phyloP scores from a whole-genome alignment of 805 yeast species.

The Candida gorgasii region DNA sequence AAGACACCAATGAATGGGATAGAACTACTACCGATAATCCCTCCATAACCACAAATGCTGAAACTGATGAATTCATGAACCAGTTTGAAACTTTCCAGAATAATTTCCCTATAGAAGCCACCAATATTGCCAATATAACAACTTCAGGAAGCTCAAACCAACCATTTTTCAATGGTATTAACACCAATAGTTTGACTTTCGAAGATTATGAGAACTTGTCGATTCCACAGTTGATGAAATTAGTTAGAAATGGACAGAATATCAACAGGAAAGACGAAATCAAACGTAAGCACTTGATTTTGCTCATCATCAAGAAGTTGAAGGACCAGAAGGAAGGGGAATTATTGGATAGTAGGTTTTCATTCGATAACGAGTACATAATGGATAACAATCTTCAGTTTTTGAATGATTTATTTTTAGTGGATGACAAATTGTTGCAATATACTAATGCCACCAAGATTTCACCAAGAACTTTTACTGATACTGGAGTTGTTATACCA shows the following conservation, averaged over 20 bases:
- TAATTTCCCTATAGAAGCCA: constrained; percentile 13
- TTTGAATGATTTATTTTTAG: constrained; percentile 40
- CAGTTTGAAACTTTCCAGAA: constrained; percentile 17
- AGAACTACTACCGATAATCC: not conserved
- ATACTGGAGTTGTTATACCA: constrained; percentile 78
- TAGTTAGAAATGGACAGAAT: constrained; percentile 27
- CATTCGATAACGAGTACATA: constrained; percentile 34
- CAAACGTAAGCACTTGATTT: constrained; percentile 36
- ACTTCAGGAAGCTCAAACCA: constrained; percentile 7
- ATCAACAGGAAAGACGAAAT: constrained; percentile 21
- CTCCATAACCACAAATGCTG: not conserved
- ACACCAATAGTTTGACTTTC: constrained; percentile 28
- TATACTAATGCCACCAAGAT: constrained; percentile 25
- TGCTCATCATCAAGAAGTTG: constrained; percentile 37
- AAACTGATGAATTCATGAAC: constrained; percentile 9
- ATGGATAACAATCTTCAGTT: constrained; percentile 46
- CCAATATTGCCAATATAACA: constrained; percentile 18
- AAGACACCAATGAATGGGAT: constrained; percentile 3
- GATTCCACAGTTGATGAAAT: constrained; percentile 38
- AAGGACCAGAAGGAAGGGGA: constrained; percentile 38
- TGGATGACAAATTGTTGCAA: constrained; percentile 27
- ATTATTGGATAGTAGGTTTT: constrained; percentile 30
- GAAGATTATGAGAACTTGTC: constrained; percentile 42
- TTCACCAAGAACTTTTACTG: constrained; percentile 41
- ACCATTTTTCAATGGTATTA: constrained; percentile 22